A percentile compares a stretch with the other conserved stretches of the same genome.
phyloP scores from a whole-genome alignment of 768 basidiomycete species.

The Suillus luteus region DNA sequence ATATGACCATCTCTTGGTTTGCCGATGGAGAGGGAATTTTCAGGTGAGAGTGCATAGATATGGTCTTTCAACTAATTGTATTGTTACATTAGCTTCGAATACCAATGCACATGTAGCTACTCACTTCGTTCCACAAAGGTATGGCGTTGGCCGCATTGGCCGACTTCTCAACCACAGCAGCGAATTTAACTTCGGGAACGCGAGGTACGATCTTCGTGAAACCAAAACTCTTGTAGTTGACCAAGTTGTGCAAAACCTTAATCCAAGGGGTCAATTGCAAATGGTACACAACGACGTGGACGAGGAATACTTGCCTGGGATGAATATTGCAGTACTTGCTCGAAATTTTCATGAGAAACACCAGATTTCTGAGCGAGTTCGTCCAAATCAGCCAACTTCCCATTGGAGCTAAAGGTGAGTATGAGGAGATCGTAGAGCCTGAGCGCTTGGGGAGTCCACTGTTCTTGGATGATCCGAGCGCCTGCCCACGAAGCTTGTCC shows the following conservation, averaged over 20 bases:
- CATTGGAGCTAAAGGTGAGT: conserved; percentile 62
- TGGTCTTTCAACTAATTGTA: conserved; percentile 62
- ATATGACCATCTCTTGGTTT: conserved; percentile 77
- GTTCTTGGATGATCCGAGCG: conserved; percentile 78
- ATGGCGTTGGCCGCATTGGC: conserved; percentile 55
- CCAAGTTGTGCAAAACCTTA: conserved; percentile 46
- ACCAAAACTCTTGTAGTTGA: conserved; percentile 80
- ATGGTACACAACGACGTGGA: background rate
- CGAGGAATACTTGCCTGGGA: conserved; percentile 51
- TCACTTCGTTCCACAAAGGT: conserved; percentile 64
- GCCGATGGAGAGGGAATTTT: conserved; percentile 72
- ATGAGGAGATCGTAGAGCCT: conserved; percentile 73
- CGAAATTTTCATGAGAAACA: conserved; percentile 62
- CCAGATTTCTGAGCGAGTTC: conserved; percentile 55
- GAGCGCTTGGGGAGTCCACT: conserved; percentile 76
- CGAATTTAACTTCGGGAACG: conserved; percentile 59
- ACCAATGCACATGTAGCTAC: conserved; percentile 18
- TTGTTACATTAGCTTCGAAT: conserved; percentile 5
- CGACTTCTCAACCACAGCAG: conserved; percentile 61
- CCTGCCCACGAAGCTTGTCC: conserved; percentile 82
- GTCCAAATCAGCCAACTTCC: conserved; percentile 57
- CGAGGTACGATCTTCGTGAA: conserved; percentile 87
- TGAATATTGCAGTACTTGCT: conserved; percentile 69
- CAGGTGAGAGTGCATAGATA: conserved; percentile 70
- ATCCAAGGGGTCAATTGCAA: background rate